Conservation (phyloP, 306 rosid genomes). For the Alnus rubra region DNA sequence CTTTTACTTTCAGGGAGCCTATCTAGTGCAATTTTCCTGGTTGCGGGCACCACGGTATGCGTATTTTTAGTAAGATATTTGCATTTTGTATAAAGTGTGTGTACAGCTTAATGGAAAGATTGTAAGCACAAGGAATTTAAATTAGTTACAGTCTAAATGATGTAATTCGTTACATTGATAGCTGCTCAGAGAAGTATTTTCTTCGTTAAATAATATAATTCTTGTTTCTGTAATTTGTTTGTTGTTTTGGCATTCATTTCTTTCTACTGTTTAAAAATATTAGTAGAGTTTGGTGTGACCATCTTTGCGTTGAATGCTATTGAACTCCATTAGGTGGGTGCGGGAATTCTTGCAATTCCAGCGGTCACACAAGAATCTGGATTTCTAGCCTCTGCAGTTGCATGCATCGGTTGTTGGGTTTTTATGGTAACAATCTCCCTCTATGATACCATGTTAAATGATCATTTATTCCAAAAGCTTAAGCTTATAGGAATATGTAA, state of each 20-base stretch:
- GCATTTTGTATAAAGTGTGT: not conserved
- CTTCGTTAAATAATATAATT: not conserved
- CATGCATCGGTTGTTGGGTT: constrained; percentile 63
- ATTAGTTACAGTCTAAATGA: not conserved
- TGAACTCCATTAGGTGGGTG: constrained; percentile 60
- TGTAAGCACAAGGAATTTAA: not conserved
- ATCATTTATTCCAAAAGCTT: too few species aligned
- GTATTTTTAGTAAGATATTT: not conserved
- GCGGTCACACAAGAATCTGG: constrained; percentile 83
- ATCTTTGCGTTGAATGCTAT: constrained; percentile 20
- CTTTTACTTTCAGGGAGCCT: constrained; percentile 56
- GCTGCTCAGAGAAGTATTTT: not conserved
- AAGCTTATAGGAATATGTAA: too few species aligned
- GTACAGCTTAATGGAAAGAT: not conserved
- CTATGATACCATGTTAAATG: too few species aligned
- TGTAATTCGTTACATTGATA: not conserved
- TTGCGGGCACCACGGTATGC: constrained; percentile 72
- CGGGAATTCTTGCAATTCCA: constrained; percentile 81
- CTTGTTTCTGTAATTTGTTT: not conserved
- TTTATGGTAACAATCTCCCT: constrained; percentile 55
- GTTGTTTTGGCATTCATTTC: constrained; percentile 1
- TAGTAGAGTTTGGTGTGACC: constrained; percentile 5
- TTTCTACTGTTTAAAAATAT: not conserved
- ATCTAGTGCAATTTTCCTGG: constrained; percentile 63
- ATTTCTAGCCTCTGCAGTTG: constrained; percentile 67